Evolutionary conservation across 352 stramenopile genomes (phyloP), one percentile per base, ranked within the genome.

Genomic region (Phytopythium ostracodes): DNA sequence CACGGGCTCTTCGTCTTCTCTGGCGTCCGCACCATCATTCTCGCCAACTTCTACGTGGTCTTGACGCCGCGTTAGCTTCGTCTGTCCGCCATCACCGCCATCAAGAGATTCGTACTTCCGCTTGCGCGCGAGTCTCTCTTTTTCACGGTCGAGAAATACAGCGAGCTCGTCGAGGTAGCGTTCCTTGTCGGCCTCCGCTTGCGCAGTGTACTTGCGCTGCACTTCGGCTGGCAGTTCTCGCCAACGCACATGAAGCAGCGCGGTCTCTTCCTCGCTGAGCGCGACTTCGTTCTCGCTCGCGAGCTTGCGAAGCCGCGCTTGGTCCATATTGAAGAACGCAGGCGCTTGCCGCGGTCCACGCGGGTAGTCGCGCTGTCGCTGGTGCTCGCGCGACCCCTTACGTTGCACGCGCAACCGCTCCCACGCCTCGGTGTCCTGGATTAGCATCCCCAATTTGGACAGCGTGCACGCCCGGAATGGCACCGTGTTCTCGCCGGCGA

Each of bases 401-500:
- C 83, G 75, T 54, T 91, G 81, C 1, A 64, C 73, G 31, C 72
- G 77, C 22, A 82, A 60, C 18, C 67, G 70, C 42, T 88, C 80
- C 59, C 89, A 76, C 38, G 89, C 76, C 43, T 92, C 83, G 31
- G 74, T 88, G 62, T 91, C 84, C 29, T 89, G 71, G 56, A 91
- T 85, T 36, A 93, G 66, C 57, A 86, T 64, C 10, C 65, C 68
- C 7, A 91, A 52, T 53, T 91, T 91, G 2, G 84, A 91, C 47
- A 89, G 74, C 4, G 84, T 81, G 47, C 79, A 90, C 6, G 68
- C 62, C 17, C 77, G 80, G 10, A 62, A 59, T 54, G 40, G 8
- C 66, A 46, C 14, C 29, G 55, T 44, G 50, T 59, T 35, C 18
- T 25, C 53, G 25, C 63, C 40, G 1, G 0, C 18, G 4, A 25